These are phyloP conservation scores for Flaveria ramosissima DNA, from an alignment of 129 eudicot genomes.

Conservation along the genomic window DNA sequence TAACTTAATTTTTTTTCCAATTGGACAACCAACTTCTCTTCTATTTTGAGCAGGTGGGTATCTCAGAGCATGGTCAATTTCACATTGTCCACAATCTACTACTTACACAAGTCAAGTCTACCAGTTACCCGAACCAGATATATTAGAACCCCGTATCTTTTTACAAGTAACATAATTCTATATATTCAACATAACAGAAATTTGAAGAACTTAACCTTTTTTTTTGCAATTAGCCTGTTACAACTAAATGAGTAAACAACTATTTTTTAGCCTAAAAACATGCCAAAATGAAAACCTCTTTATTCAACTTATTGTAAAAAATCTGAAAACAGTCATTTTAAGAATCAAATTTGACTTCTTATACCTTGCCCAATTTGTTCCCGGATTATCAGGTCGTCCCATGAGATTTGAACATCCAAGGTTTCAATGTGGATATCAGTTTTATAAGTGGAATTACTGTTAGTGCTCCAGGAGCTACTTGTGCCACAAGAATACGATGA, in stretches of 20 bases:
- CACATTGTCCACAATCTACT: no score
- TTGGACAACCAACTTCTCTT: background rate
- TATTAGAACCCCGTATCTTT: no score
- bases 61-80: no score
- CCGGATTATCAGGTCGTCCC: conserved; percentile 79
- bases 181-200: background rate
- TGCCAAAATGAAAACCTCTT: background rate
- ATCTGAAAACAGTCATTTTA: background rate
- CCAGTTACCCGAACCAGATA: no score
- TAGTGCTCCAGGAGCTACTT: conserved; percentile 66
- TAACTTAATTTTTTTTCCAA: background rate
- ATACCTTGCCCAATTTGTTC: conserved; percentile 91
- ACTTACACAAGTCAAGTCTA: no score
- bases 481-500: conserved; percentile 63
- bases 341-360: background rate
- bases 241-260: background rate
- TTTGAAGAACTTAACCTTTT: background rate
- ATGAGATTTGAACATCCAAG: conserved; percentile 68
- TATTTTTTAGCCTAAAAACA: background rate
- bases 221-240: background rate
- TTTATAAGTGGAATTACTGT: conserved; percentile 50
- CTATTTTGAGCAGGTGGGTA: no score
- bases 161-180: no score
- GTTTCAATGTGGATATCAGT: conserved; percentile 52
- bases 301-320: background rate